Evolutionary conservation across 176 grass and related monocot species (phyloP), one percentile per base, ranked within the genome.

Genomic region (Otatea glauca): DNA sequence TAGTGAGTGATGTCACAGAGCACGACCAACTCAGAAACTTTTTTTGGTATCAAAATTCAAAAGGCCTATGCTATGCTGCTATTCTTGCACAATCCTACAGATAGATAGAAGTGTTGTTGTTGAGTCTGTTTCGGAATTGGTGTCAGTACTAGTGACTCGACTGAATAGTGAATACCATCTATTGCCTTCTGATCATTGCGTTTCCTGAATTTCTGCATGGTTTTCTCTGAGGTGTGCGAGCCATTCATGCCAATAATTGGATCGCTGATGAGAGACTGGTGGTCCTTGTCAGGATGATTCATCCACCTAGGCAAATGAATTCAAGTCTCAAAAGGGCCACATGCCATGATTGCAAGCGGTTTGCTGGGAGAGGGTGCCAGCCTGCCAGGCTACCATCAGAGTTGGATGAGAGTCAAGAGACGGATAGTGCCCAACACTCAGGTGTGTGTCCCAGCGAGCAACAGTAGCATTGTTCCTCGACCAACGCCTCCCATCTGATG

Each of bases 331-430:
- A 65, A 78, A 15, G 66, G 38, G 37, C 14, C 81, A 66, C 74
- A 84, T 83, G 81, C 58, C 81, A 72, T 86, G 37, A 72, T 67
- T 82, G 69, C 49, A 6, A 86, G 14, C 34, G 71, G 83, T 64
- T 72, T 81, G 47, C 64, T 81, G 20, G n/a, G 13, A 35, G 64
- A 70, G 20, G 65, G 32, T 66, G 44, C 39, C 76, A 24, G 44
- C 27, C 81, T 66, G 44, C 39, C 76, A 24, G 44, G 39, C 81
- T 68, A 45, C 56, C 48, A 65, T 65, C 66, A 77, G 20, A 69
- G 37, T 63, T 81, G 17, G 34, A 64, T 32, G 27, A 75, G n/a
- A 29, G 35, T 50, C 76, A 60, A 29, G n/a, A 29, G n/a, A 60
- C n/a, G 12, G 58, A 25, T 2, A 10, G 59, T 61, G 23, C 59